Conservation (phyloP, 768 basidiomycete species). For the Cubamyces sp. region DNA sequence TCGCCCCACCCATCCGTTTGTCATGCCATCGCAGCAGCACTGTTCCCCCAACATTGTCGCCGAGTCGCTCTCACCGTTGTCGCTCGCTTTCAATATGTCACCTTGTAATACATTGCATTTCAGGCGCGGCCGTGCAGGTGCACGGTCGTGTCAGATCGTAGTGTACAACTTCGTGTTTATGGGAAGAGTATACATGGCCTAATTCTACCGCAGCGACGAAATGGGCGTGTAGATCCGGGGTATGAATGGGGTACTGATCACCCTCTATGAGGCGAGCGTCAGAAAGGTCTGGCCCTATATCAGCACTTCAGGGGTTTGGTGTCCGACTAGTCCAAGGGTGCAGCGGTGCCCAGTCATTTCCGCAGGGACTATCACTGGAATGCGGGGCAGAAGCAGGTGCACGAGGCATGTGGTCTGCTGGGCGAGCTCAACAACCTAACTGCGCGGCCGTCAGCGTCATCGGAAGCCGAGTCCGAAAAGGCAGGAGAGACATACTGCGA, state of each 20-base stretch:
- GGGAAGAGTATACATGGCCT: background rate
- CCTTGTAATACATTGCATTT: conserved; percentile 13
- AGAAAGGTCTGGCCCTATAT: background rate
- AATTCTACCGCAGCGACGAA: background rate
- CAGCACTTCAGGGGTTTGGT: background rate
- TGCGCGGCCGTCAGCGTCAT: conserved; percentile 9
- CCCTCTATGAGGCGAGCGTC: background rate
- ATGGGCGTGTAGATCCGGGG: background rate
- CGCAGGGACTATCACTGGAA: background rate
- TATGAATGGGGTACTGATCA: background rate
- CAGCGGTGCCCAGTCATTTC: conserved; percentile 3
- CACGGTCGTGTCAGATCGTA: conserved; percentile 7
- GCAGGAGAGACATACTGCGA: conserved; percentile 10
- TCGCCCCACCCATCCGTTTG: conserved; percentile 1
- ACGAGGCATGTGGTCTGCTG: conserved; percentile 4
- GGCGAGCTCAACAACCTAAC: background rate
- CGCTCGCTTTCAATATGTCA: conserved; percentile 23
- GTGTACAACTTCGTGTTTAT: conserved; percentile 1
- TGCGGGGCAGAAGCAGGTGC: conserved; percentile 9
- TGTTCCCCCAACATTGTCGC: conserved; percentile 11
- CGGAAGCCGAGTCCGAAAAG: background rate
- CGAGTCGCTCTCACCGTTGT: conserved; percentile 24
- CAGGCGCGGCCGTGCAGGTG: conserved; percentile 1
- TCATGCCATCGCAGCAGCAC: conserved; percentile 12
- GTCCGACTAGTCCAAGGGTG: background rate